phyloP scores from a whole-genome alignment of 2,329 filamentous ascomycete species.

The Fusarium phyllophilum region DNA sequence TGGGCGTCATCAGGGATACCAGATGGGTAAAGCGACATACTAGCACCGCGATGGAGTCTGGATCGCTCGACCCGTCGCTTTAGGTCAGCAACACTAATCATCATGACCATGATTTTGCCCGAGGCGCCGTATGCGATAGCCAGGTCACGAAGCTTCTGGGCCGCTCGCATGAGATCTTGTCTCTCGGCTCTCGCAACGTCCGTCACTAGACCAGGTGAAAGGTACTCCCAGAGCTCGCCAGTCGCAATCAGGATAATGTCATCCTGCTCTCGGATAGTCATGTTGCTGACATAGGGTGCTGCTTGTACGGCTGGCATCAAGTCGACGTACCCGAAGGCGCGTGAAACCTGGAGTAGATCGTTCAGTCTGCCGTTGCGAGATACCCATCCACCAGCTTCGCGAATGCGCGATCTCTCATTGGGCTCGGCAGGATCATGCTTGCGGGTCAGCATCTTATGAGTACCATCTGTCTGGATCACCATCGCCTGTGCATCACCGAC shows the following conservation, averaged over 20 bases:
- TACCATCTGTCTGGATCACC: constrained; percentile 88
- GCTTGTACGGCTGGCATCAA: constrained; percentile 94
- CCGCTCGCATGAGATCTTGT: constrained; percentile 90
- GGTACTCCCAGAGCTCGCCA: constrained; percentile 93
- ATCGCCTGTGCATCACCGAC: constrained; percentile 97
- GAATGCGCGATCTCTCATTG: constrained; percentile 85
- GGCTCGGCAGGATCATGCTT: constrained; percentile 95
- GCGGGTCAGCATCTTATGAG: constrained; percentile 82
- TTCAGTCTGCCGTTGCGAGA: constrained; percentile 95
- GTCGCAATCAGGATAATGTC: constrained; percentile 94
- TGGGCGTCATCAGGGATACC: constrained; percentile 76
- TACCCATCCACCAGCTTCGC: constrained; percentile 94
- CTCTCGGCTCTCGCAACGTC: constrained; percentile 90
- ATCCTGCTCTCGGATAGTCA: constrained; percentile 85
- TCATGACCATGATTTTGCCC: constrained; percentile 99
- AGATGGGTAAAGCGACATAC: constrained; percentile 85
- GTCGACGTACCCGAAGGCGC: constrained; percentile 94
- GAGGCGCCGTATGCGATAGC: constrained; percentile 95
- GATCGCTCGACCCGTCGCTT: constrained; percentile 83
- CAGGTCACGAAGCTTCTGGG: constrained; percentile 92
- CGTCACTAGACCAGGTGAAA: constrained; percentile 88
- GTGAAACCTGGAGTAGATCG: constrained; percentile 88
- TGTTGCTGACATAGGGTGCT: constrained; percentile 82
- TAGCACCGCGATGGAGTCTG: constrained; percentile 78
- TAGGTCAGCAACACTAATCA: constrained; percentile 91